phyloP scores from a whole-genome alignment of 176 grass and related monocot genomes.

The Oryza rufipogon region DNA sequence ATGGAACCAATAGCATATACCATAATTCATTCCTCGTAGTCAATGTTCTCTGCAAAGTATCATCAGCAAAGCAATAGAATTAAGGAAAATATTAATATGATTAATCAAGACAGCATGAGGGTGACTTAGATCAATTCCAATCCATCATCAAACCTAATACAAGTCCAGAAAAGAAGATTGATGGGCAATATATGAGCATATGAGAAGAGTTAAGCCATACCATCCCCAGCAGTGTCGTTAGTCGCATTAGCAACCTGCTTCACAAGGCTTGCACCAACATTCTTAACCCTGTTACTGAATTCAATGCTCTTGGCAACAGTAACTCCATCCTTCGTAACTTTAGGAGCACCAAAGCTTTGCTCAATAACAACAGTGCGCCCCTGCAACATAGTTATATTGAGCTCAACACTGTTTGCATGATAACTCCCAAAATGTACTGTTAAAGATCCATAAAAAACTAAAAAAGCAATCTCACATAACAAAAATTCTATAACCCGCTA shows the following conservation, averaged over 20 bases:
- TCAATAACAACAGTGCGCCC: constrained; percentile 74
- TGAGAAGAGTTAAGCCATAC: constrained; percentile 42
- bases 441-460: not conserved
- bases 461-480: not conserved
- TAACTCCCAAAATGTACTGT: not conserved
- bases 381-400: constrained; percentile 38
- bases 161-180: not conserved
- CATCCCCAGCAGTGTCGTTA: constrained; percentile 74
- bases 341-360: constrained; percentile 88
- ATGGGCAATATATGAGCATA: not conserved
- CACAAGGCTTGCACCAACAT: constrained; percentile 77
- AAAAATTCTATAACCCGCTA: not conserved
- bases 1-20: not conserved
- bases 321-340: constrained; percentile 83
- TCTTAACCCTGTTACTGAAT: constrained; percentile 74
- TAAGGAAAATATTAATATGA: constrained; percentile 1
- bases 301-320: constrained; percentile 87
- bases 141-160: not conserved
- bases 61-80: not conserved
- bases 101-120: not conserved
- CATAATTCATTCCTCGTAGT: not conserved
- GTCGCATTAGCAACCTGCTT: constrained; percentile 88
- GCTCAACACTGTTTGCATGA: not conserved
- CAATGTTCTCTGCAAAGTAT: not conserved
- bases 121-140: not conserved